These are phyloP conservation scores for Amorphotheca resinae DNA, from an alignment of 495 filamentous ascomycete species.

Conservation along the genomic window DNA sequence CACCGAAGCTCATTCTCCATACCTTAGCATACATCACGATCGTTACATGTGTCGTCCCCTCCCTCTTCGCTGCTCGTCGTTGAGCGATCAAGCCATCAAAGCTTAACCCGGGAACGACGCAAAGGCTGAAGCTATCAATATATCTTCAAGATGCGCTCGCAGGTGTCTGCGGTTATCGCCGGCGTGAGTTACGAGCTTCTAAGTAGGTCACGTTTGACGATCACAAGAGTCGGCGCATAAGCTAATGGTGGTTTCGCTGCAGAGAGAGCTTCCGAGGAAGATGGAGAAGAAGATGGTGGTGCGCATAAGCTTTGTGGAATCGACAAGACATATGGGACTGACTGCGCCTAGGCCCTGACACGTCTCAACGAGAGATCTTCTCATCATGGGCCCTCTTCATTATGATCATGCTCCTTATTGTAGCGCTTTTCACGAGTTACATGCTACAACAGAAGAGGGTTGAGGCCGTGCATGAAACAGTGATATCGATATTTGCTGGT, in stretches of 20 bases:
- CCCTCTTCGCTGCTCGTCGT: conserved; percentile 15
- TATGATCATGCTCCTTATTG: conserved; percentile 80
- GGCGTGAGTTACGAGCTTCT: conserved; percentile 12
- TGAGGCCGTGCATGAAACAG: conserved; percentile 94
- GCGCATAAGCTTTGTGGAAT: not conserved
- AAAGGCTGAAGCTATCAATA: not conserved
- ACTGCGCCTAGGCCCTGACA: conserved; percentile 30
- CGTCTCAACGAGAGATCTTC: conserved; percentile 70
- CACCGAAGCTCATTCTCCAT: not conserved
- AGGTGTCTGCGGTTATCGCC: conserved; percentile 11
- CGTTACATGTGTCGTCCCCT: conserved; percentile 20
- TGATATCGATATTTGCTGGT: conserved; percentile 97
- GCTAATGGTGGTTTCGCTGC: conserved; percentile 4
- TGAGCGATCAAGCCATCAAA: conserved; percentile 9
- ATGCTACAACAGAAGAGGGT: conserved; percentile 89
- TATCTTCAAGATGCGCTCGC: not conserved
- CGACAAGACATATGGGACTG: conserved; percentile 1
- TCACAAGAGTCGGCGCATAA: not conserved
- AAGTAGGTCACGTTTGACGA: conserved; percentile 12
- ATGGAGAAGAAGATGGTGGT: conserved; percentile 35
- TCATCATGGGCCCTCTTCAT: conserved; percentile 97
- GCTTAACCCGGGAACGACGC: not conserved
- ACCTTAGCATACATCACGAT: too few relatives aligned
- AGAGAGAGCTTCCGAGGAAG: conserved; percentile 38
- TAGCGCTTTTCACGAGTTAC: conserved; percentile 94